These are phyloP conservation scores for Epichloe amarillans DNA, from an alignment of 2,329 filamentous ascomycete genomes.

Conservation along the genomic window DNA sequence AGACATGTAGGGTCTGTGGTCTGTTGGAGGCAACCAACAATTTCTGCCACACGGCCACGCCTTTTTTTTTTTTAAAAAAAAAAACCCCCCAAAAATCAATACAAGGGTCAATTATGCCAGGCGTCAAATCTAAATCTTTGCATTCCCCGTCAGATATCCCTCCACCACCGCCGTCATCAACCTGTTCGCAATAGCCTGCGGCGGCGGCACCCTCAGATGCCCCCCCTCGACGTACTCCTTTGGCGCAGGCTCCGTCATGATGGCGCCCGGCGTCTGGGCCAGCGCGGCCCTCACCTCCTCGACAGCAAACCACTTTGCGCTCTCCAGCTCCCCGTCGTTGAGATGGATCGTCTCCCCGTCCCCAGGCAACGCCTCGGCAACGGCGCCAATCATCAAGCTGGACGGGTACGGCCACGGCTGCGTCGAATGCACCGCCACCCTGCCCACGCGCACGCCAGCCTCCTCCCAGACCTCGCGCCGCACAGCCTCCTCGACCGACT, in stretches of 20 bases:
- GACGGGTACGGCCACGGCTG: conserved; percentile 83
- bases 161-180: conserved; percentile 67
- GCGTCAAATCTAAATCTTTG: conserved; percentile 33
- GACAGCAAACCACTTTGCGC: conserved; percentile 75
- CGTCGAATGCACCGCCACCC: conserved; percentile 69
- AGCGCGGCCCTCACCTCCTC: conserved; percentile 72
- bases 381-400: conserved; percentile 74
- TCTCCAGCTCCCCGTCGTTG: conserved; percentile 83
- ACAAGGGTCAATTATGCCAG: no score
- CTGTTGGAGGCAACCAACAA: no score
- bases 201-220: conserved; percentile 64
- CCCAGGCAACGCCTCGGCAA: conserved; percentile 66
- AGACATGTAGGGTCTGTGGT: conserved; percentile 11
- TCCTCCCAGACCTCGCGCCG: conserved; percentile 80
- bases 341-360: conserved; percentile 68
- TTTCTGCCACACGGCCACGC: no score
- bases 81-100: no score
- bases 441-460: conserved; percentile 60
- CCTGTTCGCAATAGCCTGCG: conserved; percentile 85
- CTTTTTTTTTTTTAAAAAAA: no score
- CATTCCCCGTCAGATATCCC: conserved; percentile 47
- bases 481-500: conserved; percentile 75
- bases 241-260: conserved; percentile 53
- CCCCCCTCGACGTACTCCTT: conserved; percentile 58
- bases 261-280: conserved; percentile 44